Base-by-base conservation (phyloP, 805 yeast genomes). In the Yamadazyma scolyti region DNA sequence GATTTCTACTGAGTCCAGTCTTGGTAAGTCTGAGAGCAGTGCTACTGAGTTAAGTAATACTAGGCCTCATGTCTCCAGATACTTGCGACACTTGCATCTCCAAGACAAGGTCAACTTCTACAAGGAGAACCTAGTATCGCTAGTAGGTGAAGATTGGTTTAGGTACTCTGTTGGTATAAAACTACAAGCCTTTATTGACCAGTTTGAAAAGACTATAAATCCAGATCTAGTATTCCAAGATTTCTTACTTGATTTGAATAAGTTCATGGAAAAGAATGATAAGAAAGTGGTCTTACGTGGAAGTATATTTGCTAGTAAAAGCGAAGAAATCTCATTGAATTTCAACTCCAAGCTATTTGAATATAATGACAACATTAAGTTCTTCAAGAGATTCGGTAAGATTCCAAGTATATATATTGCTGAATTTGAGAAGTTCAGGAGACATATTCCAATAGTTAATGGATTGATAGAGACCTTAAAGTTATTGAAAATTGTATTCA, bases 371-470 rank as follows among this genome's bases (percentile, higher is more conserved):
- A 63, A 3, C 46, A 70, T 21, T 44, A 58, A 1, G 46, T 75
- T 7, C 68, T 71, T 52, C 68, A 20, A 60, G 5, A 55, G 65
- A 38, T 51, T 77, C 39, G 78, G 74, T 0, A 72, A 69, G 6
- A 54, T 86, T 0, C 90, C 95, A 0, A n/a, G 71, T 71, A 16
- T 44, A 64, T 4, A 37, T 82, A 2, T 39, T 60, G 9, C 46
- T 70, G 65, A 61, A 16, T 65, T 85, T 1, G 65, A 74, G 25
- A 69, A 65, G 18, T 61, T 79, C 2, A 63, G 72, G 33, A 57
- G 65, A 18, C 46, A 82, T 0, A 70, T 77, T 30, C 86, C 89
- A 0, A 68, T 69, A 39, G 80, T 83, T 0, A 56, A 68, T 4
- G 59, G 69, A 7, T 38, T 86, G 6, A 50, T 56, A 4, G 89